Conservation (phyloP, 176 grass and related monocot species). For the Alloteropsis semialata region DNA sequence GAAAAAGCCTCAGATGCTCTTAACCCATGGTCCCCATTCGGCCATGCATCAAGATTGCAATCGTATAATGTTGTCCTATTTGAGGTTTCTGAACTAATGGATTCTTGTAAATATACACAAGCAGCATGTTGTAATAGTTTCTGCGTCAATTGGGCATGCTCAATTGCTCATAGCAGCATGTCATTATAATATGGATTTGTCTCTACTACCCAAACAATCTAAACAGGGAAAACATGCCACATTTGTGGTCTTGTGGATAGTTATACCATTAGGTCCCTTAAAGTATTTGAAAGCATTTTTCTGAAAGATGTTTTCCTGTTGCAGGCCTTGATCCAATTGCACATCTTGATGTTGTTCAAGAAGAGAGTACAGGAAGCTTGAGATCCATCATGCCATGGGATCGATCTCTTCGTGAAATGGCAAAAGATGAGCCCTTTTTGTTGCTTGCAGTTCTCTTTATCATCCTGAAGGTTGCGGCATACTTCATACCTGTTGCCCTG, state of each 20-base stretch:
- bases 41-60: neutral
- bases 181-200: neutral
- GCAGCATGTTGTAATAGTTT: neutral
- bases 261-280: neutral
- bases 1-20: neutral
- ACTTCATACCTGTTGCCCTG: slow-evolving; percentile 26
- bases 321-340: slow-evolving; percentile 62
- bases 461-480: slow-evolving; percentile 27
- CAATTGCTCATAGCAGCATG: neutral
- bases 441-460: slow-evolving; percentile 52
- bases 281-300: slow-evolving; percentile 3
- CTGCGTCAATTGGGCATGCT: neutral
- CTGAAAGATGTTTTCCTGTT: slow-evolving; percentile 12
- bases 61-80: slow-evolving; percentile 14
- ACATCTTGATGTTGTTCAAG: slow-evolving; percentile 47
- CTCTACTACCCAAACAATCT: neutral
- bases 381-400: slow-evolving; percentile 5
- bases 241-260: neutral
- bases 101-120: slow-evolving; percentile 14
- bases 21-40: neutral
- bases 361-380: slow-evolving; percentile 37
- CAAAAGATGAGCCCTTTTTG: slow-evolving; percentile 44
- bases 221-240: neutral
- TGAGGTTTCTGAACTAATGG: neutral
- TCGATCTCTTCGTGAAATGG: slow-evolving; percentile 29